phyloP scores from a whole-genome alignment of 2,329 filamentous ascomycete genomes.

The Seiridium unicorne region DNA sequence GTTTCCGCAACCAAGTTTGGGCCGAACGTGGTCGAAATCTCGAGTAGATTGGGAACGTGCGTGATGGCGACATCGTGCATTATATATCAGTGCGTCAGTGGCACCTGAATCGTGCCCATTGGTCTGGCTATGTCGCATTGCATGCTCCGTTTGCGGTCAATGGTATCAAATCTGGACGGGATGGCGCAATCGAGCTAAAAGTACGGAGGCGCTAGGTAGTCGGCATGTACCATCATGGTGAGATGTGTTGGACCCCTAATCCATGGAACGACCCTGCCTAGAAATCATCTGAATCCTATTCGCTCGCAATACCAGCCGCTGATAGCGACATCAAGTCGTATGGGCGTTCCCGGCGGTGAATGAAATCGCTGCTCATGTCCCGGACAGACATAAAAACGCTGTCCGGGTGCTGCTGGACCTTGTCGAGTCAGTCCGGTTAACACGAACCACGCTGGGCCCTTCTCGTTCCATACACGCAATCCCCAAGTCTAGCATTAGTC shows the following conservation, averaged over 20 bases:
- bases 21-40: background rate
- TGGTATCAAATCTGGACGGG: conserved; percentile 23
- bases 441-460: background rate
- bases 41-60: conserved; percentile 2
- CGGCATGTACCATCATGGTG: conserved; percentile 9
- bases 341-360: conserved; percentile 2
- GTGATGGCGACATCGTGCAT: conserved; percentile 1
- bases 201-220: conserved; percentile 5
- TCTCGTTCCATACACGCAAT: background rate
- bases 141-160: conserved; percentile 12
- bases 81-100: background rate
- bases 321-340: conserved; percentile 7
- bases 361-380: background rate
- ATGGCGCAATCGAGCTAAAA: conserved; percentile 25
- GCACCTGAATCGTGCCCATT: background rate
- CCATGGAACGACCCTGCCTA: conserved; percentile 4
- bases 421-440: conserved; percentile 3
- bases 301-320: conserved; percentile 6
- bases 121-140: background rate
- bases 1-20: background rate
- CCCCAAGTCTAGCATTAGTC: background rate
- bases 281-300: background rate
- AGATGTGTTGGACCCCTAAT: background rate
- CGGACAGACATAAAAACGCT: background rate
- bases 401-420: background rate